Evolutionary conservation across 108 stramenopile genomes (phyloP).

Genomic region (Discostella stelligeroides): DNA sequence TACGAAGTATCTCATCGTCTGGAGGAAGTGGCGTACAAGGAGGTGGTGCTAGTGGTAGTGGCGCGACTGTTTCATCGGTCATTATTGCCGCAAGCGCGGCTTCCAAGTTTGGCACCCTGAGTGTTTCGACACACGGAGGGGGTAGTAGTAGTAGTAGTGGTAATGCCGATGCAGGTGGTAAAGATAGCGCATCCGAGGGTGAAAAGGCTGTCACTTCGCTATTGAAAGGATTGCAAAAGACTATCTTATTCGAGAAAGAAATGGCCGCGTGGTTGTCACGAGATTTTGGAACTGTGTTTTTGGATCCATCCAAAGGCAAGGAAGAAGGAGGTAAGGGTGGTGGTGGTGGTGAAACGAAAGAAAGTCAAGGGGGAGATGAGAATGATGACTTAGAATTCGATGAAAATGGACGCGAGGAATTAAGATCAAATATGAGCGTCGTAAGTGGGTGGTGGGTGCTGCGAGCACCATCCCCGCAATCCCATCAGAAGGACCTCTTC

Average conservation of each 20-base stretch:
- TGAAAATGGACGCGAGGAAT: slow-evolving; percentile 57
- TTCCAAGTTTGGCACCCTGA: slow-evolving; percentile 33
- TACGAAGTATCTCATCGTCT: slow-evolving; percentile 21
- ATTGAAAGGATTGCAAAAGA: slow-evolving; percentile 93
- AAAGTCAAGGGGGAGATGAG: slow-evolving; percentile 22
- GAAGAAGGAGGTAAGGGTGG: slow-evolving; percentile 1
- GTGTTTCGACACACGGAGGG: slow-evolving; percentile 27
- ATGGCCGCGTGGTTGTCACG: slow-evolving; percentile 80
- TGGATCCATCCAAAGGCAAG: slow-evolving; percentile 6
- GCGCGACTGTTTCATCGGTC: not conserved
- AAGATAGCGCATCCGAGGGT: slow-evolving; percentile 34
- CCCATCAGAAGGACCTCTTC: slow-evolving; percentile 54
- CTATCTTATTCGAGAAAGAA: slow-evolving; percentile 96
- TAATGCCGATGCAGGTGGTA: not conserved
- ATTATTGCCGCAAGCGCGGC: slow-evolving; percentile 27
- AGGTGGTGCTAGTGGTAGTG: not conserved
- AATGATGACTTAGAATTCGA: slow-evolving; percentile 58
- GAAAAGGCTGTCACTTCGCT: slow-evolving; percentile 87
- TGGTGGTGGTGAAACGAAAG: slow-evolving; percentile 26
- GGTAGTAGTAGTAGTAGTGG: slow-evolving; percentile 4
- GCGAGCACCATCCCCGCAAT: slow-evolving; percentile 22
- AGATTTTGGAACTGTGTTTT: slow-evolving; percentile 67
- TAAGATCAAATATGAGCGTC: slow-evolving; percentile 62
- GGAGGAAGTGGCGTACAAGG: not conserved
- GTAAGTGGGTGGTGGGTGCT: slow-evolving; percentile 27